phyloP scores from a whole-genome alignment of 2,329 filamentous ascomycete species.

The Fusarium armeniacum region DNA sequence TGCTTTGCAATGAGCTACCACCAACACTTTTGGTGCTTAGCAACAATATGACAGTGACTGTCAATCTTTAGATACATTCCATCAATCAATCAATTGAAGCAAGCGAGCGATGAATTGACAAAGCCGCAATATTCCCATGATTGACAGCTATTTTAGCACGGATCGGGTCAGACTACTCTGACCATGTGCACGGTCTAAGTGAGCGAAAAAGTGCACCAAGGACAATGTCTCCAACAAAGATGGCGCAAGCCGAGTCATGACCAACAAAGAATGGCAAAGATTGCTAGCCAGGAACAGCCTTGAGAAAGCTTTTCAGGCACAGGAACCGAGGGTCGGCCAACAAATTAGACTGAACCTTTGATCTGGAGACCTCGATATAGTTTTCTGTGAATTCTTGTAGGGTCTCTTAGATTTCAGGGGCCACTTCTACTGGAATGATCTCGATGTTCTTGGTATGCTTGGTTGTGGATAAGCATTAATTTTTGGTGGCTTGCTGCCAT shows the following conservation, averaged over 20 bases:
- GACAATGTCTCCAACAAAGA: slow-evolving; percentile 24
- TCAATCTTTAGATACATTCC: slow-evolving; percentile 67
- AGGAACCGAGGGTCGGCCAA: slow-evolving; percentile 23
- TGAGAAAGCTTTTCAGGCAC: slow-evolving; percentile 25
- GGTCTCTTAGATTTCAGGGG: slow-evolving; percentile 38
- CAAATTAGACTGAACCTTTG: slow-evolving; percentile 2
- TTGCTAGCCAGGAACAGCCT: slow-evolving; percentile 42
- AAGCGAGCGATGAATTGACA: slow-evolving; percentile 12
- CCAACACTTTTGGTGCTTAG: slow-evolving; percentile 84
- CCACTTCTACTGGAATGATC: slow-evolving; percentile 36
- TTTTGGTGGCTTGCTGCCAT: slow-evolving; percentile 36
- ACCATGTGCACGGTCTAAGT: slow-evolving; percentile 11
- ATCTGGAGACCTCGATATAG: slow-evolving; percentile 30
- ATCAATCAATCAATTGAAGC: slow-evolving; percentile 16
- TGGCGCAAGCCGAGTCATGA: slow-evolving; percentile 38
- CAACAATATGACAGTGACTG: slow-evolving; percentile 91
- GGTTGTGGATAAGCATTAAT: slow-evolving; percentile 7
- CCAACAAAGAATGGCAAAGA: slow-evolving; percentile 37
- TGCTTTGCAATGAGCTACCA: slow-evolving; percentile 81
- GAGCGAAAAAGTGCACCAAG: slow-evolving; percentile 7
- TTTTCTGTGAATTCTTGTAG: slow-evolving; percentile 34
- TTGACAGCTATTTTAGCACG: slow-evolving; percentile 35
- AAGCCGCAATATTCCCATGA: slow-evolving; percentile 40
- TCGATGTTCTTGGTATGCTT: slow-evolving; percentile 28
- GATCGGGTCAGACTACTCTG: slow-evolving; percentile 3